Evolutionary conservation across 352 stramenopile species (phyloP).

Genomic region (Blastocystis sp.): DNA sequence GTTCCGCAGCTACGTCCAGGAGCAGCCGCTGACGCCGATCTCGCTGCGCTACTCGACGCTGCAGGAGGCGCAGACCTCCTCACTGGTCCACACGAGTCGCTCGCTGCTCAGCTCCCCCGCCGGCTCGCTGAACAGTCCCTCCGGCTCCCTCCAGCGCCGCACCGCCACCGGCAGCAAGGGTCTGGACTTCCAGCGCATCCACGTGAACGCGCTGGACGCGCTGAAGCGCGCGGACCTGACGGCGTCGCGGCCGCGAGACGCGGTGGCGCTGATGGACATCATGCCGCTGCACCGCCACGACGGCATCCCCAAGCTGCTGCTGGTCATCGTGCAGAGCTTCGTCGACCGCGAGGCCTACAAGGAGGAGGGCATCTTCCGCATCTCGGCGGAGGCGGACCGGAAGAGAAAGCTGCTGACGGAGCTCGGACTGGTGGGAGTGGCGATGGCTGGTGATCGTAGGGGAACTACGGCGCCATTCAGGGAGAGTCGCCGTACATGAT

Average conservation of each 20-base stretch:
- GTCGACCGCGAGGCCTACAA: constrained; percentile 4
- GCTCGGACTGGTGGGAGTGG: neutral
- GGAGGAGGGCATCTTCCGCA: constrained; percentile 30
- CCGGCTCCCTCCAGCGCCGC: neutral
- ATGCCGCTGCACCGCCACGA: neutral
- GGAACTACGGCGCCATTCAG: neutral
- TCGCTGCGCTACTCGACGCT: neutral
- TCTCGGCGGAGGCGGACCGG: neutral
- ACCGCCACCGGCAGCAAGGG: neutral
- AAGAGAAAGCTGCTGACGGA: neutral
- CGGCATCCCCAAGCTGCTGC: neutral
- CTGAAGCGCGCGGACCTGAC: neutral
- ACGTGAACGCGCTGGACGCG: neutral
- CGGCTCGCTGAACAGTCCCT: neutral
- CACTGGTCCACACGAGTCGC: neutral
- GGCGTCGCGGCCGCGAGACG: neutral
- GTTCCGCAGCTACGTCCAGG: neutral
- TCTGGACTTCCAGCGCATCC: neutral
- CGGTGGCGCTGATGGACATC: neutral
- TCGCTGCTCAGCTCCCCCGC: neutral
- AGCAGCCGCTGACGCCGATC: neutral
- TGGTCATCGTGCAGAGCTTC: neutral
- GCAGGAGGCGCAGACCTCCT: neutral
- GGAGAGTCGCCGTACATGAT: neutral
- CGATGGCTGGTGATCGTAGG: neutral